A percentile compares a stretch with the other conserved stretches of the same genome.
These are phyloP conservation scores for Mycosphaerella sp. DNA, from an alignment of 2,329 filamentous ascomycete species.

Conservation along the genomic window DNA sequence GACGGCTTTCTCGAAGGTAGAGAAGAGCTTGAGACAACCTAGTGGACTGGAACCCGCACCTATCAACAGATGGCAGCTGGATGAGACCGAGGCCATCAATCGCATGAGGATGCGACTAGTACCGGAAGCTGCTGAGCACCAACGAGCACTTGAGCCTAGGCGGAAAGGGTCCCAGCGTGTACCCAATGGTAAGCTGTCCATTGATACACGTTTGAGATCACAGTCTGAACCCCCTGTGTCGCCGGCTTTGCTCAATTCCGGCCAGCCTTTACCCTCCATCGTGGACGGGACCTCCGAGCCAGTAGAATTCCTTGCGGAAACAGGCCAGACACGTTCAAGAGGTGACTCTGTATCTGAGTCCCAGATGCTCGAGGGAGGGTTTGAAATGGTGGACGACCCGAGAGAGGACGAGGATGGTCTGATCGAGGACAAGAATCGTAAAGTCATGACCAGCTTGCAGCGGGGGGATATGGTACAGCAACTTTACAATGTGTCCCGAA, in stretches of 20 bases:
- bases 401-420: conserved; percentile 78
- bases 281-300: conserved; percentile 23
- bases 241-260: conserved; percentile 15
- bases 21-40: conserved; percentile 69
- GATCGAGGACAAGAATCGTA: conserved; percentile 88
- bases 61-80: conserved; percentile 77
- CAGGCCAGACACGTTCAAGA: conserved; percentile 26
- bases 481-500: conserved; percentile 91
- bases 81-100: conserved; percentile 91
- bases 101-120: conserved; percentile 86
- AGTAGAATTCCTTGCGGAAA: conserved; percentile 17
- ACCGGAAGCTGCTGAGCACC: conserved; percentile 63
- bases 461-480: conserved; percentile 87
- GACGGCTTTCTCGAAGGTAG: conserved; percentile 70
- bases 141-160: conserved; percentile 79
- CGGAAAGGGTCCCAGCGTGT: conserved; percentile 54
- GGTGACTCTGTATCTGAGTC: conserved; percentile 41
- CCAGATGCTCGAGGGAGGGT: conserved; percentile 70
- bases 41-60: conserved; percentile 71
- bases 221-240: conserved; percentile 26
- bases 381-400: conserved; percentile 91
- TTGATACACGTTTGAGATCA: conserved; percentile 28
- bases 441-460: conserved; percentile 90
- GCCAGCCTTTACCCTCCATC: conserved; percentile 5
- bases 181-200: conserved; percentile 34